Percentiles rank a stretch among this genome's conserved stretches.
These are phyloP conservation scores for Tolypocladium ophioglossoides DNA, from an alignment of 2,329 filamentous ascomycete genomes.

Conservation along the genomic window DNA sequence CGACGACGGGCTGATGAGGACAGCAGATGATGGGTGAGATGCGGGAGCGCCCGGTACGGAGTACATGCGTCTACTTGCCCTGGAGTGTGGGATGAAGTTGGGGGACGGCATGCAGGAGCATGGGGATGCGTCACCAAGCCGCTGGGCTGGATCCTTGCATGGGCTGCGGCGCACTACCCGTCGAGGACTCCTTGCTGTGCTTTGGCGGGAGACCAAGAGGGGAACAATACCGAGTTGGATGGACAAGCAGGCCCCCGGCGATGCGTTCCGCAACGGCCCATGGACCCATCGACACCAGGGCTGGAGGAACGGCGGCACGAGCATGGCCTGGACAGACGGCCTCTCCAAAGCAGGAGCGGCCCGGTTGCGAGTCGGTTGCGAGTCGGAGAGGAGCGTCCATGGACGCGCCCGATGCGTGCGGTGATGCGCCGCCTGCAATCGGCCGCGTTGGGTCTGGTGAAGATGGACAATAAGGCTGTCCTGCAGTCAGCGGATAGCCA, in stretches of 20 bases:
- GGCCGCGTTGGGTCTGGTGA: background rate
- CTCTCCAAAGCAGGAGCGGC: background rate
- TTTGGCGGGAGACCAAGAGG: background rate
- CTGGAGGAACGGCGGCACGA: background rate
- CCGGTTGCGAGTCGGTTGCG: too few relatives aligned
- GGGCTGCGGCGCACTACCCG: background rate
- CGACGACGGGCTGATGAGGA: background rate
- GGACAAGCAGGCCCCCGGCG: background rate
- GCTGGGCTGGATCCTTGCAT: slow-evolving; percentile 3
- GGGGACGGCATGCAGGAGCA: background rate
- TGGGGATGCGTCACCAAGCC: slow-evolving; percentile 1
- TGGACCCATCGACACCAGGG: background rate
- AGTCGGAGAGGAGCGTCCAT: background rate
- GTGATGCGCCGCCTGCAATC: too few relatives aligned
- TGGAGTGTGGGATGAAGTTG: background rate
- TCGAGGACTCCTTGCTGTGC: background rate
- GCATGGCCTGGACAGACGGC: background rate
- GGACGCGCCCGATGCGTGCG: too few relatives aligned
- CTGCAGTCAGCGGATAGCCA: background rate
- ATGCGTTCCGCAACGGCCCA: too few relatives aligned
- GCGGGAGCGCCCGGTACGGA: background rate
- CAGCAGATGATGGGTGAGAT: background rate
- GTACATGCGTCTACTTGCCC: background rate
- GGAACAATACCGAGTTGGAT: background rate
- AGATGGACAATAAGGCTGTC: background rate